phyloP scores from a whole-genome alignment of 306 rosid species.

The Vigna nakashimae region DNA sequence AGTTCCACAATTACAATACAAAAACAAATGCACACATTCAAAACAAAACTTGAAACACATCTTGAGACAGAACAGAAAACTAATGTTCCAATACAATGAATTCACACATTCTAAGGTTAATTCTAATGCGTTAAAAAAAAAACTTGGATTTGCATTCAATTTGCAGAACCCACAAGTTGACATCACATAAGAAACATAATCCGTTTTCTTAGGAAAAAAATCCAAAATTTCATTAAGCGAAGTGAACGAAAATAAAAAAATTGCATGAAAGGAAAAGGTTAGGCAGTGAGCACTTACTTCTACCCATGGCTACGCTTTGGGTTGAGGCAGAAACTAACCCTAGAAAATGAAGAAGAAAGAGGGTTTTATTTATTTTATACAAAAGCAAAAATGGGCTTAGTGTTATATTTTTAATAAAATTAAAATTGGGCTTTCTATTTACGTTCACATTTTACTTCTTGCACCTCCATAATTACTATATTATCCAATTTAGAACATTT shows the following conservation, averaged over 20 bases:
- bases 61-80: neutral
- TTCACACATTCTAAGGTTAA: neutral
- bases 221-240: neutral
- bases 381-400: neutral
- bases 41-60: neutral
- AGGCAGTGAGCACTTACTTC: slow-evolving; percentile 48
- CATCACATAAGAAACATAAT: neutral
- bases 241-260: neutral
- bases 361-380: neutral
- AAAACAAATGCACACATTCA: neutral
- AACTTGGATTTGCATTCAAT: neutral
- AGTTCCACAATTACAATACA: neutral
- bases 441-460: too few relatives aligned
- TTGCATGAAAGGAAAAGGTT: neutral
- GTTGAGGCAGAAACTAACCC: neutral
- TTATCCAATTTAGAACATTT: too few relatives aligned
- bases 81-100: neutral
- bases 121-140: neutral
- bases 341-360: neutral
- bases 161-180: neutral
- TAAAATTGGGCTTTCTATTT: neutral
- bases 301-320: slow-evolving; percentile 50
- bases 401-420: too few relatives aligned
- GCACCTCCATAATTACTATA: too few relatives aligned
- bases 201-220: neutral